Conservation (phyloP, 2,329 filamentous ascomycete species). For the Ascochyta pisi region DNA sequence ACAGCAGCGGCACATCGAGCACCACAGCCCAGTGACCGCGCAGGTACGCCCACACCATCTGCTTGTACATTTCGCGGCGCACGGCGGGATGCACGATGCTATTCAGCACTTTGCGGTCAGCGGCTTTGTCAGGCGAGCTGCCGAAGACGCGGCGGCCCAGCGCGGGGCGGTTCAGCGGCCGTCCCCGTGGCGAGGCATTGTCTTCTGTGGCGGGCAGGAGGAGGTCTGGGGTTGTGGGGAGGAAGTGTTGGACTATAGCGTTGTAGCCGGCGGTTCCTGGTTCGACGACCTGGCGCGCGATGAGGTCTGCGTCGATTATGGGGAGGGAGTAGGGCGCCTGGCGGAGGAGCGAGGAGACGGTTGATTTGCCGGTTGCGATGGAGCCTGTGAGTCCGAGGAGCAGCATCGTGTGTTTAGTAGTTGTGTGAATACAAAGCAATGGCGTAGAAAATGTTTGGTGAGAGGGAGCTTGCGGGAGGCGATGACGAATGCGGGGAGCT, state of each 20-base stretch:
- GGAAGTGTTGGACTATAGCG: constrained; percentile 82
- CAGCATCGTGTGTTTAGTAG: constrained; percentile 67
- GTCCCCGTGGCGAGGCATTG: constrained; percentile 63
- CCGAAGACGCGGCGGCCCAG: constrained; percentile 89
- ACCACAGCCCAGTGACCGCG: constrained; percentile 86
- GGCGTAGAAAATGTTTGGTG: too few species aligned
- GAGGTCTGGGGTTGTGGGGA: constrained; percentile 82
- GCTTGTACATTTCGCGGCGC: constrained; percentile 78
- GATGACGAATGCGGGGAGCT: not conserved
- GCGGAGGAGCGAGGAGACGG: constrained; percentile 83
- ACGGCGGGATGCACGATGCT: constrained; percentile 93
- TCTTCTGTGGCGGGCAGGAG: constrained; percentile 61
- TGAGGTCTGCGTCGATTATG: constrained; percentile 90
- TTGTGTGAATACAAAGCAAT: not conserved
- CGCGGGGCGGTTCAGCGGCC: constrained; percentile 83
- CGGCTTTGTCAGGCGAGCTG: constrained; percentile 70
- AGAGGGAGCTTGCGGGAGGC: not conserved
- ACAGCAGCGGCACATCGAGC: constrained; percentile 88
- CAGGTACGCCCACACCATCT: constrained; percentile 75
- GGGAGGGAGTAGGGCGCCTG: constrained; percentile 83
- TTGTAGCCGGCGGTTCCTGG: constrained; percentile 86
- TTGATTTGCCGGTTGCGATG: constrained; percentile 98
- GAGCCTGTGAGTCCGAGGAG: constrained; percentile 96
- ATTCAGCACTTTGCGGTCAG: constrained; percentile 80
- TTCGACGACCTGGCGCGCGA: constrained; percentile 92